These are phyloP conservation scores for Gamsiella multidivaricata DNA, from an alignment of 192 early-diverging fungal genomes.

Conservation along the genomic window DNA sequence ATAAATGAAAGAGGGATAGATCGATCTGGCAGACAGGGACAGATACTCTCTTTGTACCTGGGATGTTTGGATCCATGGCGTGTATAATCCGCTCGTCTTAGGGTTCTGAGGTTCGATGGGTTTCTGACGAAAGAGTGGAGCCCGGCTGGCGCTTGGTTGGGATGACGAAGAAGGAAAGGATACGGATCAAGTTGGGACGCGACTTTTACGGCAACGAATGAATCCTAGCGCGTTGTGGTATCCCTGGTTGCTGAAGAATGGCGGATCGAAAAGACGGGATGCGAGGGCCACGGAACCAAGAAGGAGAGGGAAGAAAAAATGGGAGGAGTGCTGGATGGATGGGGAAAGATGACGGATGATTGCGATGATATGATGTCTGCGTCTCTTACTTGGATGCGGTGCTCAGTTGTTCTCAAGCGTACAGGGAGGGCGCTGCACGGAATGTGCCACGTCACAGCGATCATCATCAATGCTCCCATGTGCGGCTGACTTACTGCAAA, in stretches of 20 bases:
- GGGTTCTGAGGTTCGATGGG: background rate
- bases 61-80: constrained; percentile 23
- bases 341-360: too few species aligned
- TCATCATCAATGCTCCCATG: too few species aligned
- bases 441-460: constrained; percentile 25
- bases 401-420: too few species aligned
- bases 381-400: too few species aligned
- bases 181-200: background rate
- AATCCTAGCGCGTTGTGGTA: background rate
- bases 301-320: background rate
- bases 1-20: background rate
- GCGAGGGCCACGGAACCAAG: background rate
- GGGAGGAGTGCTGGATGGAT: background rate
- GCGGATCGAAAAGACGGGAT: background rate
- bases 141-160: background rate
- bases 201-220: background rate
- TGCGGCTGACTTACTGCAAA: too few species aligned
- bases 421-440: too few species aligned
- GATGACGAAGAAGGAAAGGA: background rate
- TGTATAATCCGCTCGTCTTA: background rate
- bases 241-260: background rate
- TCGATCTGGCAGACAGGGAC: background rate
- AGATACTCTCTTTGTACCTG: constrained; percentile 4
- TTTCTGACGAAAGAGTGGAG: background rate
- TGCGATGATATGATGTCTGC: too few species aligned